phyloP scores from a whole-genome alignment of 768 basidiomycete species.

The Termitomyces sp. region DNA sequence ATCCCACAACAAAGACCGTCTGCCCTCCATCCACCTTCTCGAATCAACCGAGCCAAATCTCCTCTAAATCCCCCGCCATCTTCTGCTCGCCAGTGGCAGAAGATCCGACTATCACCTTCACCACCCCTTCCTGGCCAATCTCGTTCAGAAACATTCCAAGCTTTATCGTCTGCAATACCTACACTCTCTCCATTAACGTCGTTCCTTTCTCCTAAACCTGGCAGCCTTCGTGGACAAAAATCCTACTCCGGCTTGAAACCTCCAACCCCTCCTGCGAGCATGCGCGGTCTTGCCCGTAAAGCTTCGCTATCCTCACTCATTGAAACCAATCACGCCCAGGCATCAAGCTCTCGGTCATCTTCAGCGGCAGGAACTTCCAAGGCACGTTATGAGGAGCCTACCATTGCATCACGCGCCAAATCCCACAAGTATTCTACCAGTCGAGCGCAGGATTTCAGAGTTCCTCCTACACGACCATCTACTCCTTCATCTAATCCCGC shows the following conservation, averaged over 20 bases:
- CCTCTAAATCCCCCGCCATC: constrained; percentile 64
- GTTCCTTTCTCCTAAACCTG: constrained; percentile 63
- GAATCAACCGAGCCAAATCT: constrained; percentile 67
- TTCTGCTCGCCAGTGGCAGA: constrained; percentile 64
- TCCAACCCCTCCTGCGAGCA: constrained; percentile 59
- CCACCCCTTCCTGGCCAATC: constrained; percentile 54
- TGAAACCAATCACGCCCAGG: constrained; percentile 53
- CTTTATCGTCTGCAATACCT: constrained; percentile 44
- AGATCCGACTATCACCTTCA: constrained; percentile 62
- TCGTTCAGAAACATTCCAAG: constrained; percentile 58
- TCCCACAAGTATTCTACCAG: constrained; percentile 60
- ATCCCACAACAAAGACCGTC: constrained; percentile 47
- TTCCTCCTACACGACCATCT: constrained; percentile 73
- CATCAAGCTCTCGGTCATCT: constrained; percentile 45
- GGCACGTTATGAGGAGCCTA: constrained; percentile 70
- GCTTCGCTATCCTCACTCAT: constrained; percentile 74
- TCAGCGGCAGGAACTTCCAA: constrained; percentile 31
- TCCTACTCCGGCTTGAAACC: constrained; percentile 80
- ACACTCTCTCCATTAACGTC: constrained; percentile 44
- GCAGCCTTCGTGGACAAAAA: constrained; percentile 77
- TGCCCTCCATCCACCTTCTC: constrained; percentile 57
- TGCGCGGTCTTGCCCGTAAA: constrained; percentile 64
- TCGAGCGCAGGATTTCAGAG: constrained; percentile 59
- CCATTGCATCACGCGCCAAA: constrained; percentile 78
- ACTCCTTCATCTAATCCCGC: constrained; percentile 76